Percentiles rank a stretch among this genome's conserved stretches.
phyloP scores from a whole-genome alignment of 345 rosid genomes.

The Pistacia integerrima region DNA sequence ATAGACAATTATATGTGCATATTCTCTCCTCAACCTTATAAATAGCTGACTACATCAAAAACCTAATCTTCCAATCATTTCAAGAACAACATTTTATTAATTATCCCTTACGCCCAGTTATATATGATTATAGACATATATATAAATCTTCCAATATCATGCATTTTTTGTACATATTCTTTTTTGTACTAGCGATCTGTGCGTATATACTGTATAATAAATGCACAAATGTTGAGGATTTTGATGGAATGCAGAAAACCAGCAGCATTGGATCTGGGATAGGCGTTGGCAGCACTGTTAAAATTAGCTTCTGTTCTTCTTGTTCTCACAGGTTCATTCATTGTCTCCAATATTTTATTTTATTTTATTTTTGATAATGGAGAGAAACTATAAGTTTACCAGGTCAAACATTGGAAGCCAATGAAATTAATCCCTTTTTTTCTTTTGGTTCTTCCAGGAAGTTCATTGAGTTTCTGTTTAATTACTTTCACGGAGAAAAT shows the following conservation, averaged over 20 bases:
- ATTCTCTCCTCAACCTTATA: too few species aligned
- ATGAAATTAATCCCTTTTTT: too few species aligned
- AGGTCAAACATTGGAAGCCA: too few species aligned
- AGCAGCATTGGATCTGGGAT: constrained; percentile 16
- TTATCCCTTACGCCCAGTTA: constrained; percentile 3
- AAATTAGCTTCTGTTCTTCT: constrained; percentile 38
- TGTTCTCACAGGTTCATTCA: constrained; percentile 33
- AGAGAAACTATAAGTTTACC: too few species aligned
- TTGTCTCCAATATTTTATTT: neutral
- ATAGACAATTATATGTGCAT: too few species aligned
- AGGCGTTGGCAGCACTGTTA: constrained; percentile 32
- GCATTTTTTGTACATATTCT: constrained; percentile 3
- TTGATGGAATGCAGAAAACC: constrained; percentile 29
- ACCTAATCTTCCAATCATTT: neutral
- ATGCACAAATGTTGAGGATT: neutral
- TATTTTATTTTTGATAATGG: neutral
- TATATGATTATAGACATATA: too few species aligned
- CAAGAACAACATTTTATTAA: neutral
- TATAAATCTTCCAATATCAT: neutral
- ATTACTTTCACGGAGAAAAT: too few species aligned
- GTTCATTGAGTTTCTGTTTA: too few species aligned
- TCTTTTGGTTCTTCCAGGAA: too few species aligned
- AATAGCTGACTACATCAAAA: too few species aligned
- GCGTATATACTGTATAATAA: neutral
- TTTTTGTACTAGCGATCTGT: neutral